Percentiles rank a stretch among this genome's conserved stretches.
phyloP scores from a whole-genome alignment of 2,329 filamentous ascomycete genomes.

The Arthrobotrys sphaeroides region DNA sequence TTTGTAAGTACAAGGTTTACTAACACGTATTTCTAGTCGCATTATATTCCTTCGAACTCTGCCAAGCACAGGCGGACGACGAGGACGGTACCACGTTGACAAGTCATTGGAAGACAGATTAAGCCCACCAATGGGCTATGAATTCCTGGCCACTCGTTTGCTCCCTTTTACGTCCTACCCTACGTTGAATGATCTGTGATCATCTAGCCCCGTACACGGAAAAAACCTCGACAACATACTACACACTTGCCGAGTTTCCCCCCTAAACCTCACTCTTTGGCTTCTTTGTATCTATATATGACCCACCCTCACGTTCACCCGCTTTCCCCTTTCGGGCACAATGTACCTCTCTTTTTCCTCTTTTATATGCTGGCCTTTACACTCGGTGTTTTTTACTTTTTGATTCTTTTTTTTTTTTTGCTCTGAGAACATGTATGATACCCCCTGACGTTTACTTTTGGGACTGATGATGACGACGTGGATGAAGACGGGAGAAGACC shows the following conservation, averaged over 20 bases:
- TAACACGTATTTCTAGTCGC: conserved; percentile 66
- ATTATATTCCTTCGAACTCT: conserved; percentile 85
- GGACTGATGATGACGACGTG: conserved; percentile 17
- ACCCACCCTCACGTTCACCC: conserved; percentile 31
- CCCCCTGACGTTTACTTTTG: conserved; percentile 43
- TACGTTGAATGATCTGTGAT: conserved; percentile 25
- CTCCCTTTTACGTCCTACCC: not conserved
- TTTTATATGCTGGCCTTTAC: conserved; percentile 55
- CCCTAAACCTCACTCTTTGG: conserved; percentile 18
- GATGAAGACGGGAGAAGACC: not conserved
- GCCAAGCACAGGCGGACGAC: conserved; percentile 77
- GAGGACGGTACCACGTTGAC: conserved; percentile 77
- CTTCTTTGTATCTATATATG: conserved; percentile 50
- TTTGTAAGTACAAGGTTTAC: not conserved
- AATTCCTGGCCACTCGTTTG: not conserved
- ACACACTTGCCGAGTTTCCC: conserved; percentile 39
- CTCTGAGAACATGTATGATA: conserved; percentile 47
- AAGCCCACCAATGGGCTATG: conserved; percentile 60
- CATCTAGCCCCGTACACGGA: not conserved
- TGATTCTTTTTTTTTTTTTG: not conserved
- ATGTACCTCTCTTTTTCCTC: conserved; percentile 54
- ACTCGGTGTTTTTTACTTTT: conserved; percentile 26
- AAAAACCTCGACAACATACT: conserved; percentile 43
- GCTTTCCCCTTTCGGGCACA: conserved; percentile 11
- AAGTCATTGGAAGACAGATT: conserved; percentile 94